Conservation (phyloP, 2,329 filamentous ascomycete species). For the Aspergillus eucalypticola region DNA sequence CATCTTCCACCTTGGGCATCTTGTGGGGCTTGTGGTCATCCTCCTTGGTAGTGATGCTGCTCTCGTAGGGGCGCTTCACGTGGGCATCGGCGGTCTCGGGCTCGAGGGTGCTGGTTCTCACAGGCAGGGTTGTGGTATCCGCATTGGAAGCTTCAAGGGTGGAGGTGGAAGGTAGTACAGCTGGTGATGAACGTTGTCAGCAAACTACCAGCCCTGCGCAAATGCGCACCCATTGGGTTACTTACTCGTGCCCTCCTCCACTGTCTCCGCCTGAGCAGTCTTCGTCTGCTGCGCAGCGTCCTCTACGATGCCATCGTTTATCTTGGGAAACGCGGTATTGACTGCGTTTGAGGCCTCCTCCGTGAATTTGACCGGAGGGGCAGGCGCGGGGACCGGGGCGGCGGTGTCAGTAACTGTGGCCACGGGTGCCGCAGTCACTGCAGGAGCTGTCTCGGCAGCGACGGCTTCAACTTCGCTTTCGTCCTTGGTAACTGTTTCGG, state of each 20-base stretch:
- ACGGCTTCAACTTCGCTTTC: background rate
- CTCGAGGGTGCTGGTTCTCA: slow-evolving; percentile 15
- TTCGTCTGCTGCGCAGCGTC: slow-evolving; percentile 15
- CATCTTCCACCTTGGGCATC: slow-evolving; percentile 37
- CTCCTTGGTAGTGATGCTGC: slow-evolving; percentile 31
- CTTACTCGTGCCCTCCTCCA: slow-evolving; percentile 11
- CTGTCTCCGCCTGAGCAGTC: background rate
- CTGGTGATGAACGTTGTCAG: slow-evolving; percentile 6
- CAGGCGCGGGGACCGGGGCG: slow-evolving; percentile 10
- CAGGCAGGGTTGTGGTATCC: slow-evolving; percentile 18
- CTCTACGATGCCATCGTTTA: slow-evolving; percentile 10
- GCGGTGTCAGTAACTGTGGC: slow-evolving; percentile 23
- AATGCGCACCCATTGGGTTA: background rate
- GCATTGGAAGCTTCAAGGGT: slow-evolving; percentile 15
- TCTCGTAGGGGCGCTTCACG: slow-evolving; percentile 40
- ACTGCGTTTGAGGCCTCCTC: slow-evolving; percentile 13
- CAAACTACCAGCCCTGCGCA: background rate
- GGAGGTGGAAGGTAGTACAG: slow-evolving; percentile 11
- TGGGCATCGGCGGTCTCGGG: slow-evolving; percentile 26
- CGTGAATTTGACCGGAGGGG: slow-evolving; percentile 14
- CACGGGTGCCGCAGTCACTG: slow-evolving; percentile 17
- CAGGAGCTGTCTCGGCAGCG: slow-evolving; percentile 12
- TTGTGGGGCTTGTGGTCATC: slow-evolving; percentile 37
- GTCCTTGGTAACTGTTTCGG: slow-evolving; percentile 13
- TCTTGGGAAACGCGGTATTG: slow-evolving; percentile 9